Evolutionary conservation across 2,329 filamentous ascomycete species (phyloP).

Genomic region (Monilinia vaccinii-corymbosi): DNA sequence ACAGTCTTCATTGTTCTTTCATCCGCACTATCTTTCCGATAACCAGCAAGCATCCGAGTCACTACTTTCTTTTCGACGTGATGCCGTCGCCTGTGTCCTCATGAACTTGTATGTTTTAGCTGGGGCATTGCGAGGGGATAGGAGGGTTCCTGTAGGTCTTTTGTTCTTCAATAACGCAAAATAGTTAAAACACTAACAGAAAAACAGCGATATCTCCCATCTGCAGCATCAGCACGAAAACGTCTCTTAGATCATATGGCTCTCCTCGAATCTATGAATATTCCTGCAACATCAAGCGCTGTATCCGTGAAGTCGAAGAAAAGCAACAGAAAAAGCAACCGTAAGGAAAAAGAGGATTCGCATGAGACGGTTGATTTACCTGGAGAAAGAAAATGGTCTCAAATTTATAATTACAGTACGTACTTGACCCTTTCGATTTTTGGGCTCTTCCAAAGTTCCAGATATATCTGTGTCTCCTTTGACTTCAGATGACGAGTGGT

Average conservation of each 20-base stretch:
- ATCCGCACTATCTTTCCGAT: slow-evolving; percentile 42
- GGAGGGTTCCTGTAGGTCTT: slow-evolving; percentile 36
- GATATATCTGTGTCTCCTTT: neutral
- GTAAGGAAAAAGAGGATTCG: neutral
- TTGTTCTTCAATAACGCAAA: neutral
- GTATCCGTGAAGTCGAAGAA: neutral
- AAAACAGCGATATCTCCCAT: slow-evolving; percentile 42
- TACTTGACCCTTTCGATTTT: neutral
- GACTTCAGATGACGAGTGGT: neutral
- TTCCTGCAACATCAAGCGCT: slow-evolving; percentile 5
- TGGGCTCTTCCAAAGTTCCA: no score
- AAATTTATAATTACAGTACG: slow-evolving; percentile 44
- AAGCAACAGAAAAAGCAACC: neutral
- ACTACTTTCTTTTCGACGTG: slow-evolving; percentile 42
- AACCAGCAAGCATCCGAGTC: slow-evolving; percentile 40
- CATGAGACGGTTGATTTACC: slow-evolving; percentile 11
- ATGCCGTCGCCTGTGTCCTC: slow-evolving; percentile 48
- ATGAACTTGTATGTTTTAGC: slow-evolving; percentile 51
- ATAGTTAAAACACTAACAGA: neutral
- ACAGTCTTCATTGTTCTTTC: slow-evolving; percentile 49
- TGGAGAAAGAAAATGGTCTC: slow-evolving; percentile 40
- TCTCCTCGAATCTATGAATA: slow-evolving; percentile 34
- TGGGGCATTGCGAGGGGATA: slow-evolving; percentile 42
- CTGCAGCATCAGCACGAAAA: slow-evolving; percentile 43
- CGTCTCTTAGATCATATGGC: slow-evolving; percentile 42